Percentiles rank a stretch among this genome's conserved stretches.
Conservation (phyloP, 2,329 filamentous ascomycete species). For the Botryotinia calthae region DNA sequence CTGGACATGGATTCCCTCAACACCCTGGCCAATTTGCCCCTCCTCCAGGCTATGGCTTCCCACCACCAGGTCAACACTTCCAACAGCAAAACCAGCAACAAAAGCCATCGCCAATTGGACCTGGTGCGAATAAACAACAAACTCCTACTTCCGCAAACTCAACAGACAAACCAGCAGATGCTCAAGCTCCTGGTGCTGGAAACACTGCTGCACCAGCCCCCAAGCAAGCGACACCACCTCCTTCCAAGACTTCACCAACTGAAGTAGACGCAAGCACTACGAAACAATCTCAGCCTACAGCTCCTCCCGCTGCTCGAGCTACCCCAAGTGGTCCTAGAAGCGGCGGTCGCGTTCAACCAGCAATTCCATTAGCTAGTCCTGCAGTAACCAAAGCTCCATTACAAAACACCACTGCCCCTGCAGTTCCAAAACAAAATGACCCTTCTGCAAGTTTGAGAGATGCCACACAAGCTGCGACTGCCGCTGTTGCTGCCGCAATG, state of each 20-base stretch:
- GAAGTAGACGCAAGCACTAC: constrained; percentile 47
- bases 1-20: constrained; percentile 71
- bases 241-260: constrained; percentile 63
- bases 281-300: constrained; percentile 25
- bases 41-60: constrained; percentile 43
- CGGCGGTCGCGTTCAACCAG: constrained; percentile 58
- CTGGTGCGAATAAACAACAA: constrained; percentile 49
- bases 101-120: constrained; percentile 53
- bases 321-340: constrained; percentile 44
- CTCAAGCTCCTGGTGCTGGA: constrained; percentile 47
- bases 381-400: constrained; percentile 42
- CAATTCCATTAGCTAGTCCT: constrained; percentile 56
- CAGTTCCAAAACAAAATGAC: constrained; percentile 26
- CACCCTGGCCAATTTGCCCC: constrained; percentile 52
- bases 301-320: constrained; percentile 21
- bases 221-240: constrained; percentile 53
- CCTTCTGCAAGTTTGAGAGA: constrained; percentile 53
- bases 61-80: constrained; percentile 61
- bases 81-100: constrained; percentile 39
- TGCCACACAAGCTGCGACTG: constrained; percentile 71
- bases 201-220: constrained; percentile 39
- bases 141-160: constrained; percentile 44
- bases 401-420: constrained; percentile 34
- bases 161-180: constrained; percentile 40
- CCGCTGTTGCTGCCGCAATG: constrained; percentile 78